A percentile compares a stretch with the other conserved stretches of the same genome.
Conservation (phyloP, 1,284 basidiomycete genomes). For the Malassezia pachydermatis region DNA sequence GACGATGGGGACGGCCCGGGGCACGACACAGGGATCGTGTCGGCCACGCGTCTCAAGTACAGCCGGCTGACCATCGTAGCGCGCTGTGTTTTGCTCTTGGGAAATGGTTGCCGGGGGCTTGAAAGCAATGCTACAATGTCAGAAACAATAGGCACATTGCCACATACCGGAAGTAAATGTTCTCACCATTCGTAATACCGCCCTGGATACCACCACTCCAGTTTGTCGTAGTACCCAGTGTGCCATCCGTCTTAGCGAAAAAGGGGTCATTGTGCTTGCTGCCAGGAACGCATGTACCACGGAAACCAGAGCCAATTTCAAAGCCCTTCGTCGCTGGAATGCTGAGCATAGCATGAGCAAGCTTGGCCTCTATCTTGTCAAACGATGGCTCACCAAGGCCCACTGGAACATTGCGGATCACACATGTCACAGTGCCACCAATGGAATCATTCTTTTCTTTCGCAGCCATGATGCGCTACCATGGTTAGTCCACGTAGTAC, state of each 20-base stretch:
- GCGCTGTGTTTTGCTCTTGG: constrained; percentile 76
- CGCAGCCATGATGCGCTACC: constrained; percentile 81
- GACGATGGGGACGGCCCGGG: constrained; percentile 88
- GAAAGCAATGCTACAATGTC: constrained; percentile 67
- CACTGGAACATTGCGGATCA: constrained; percentile 76
- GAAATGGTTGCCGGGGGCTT: constrained; percentile 98
- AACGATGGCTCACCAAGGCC: constrained; percentile 96
- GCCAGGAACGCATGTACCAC: constrained; percentile 87
- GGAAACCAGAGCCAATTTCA: constrained; percentile 94
- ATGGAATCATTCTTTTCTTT: constrained; percentile 87
- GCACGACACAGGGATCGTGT: constrained; percentile 96
- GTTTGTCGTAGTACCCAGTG: constrained; percentile 75
- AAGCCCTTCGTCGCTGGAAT: constrained; percentile 98
- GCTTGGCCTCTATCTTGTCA: constrained; percentile 93
- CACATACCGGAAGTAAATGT: constrained; percentile 84
- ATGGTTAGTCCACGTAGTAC: constrained; percentile 45
- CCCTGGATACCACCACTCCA: constrained; percentile 97
- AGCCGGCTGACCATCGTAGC: constrained; percentile 82
- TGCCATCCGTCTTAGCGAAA: constrained; percentile 59
- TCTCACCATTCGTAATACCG: constrained; percentile 93
- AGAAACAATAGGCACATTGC: background rate
- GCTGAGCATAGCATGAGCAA: constrained; percentile 95
- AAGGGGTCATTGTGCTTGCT: constrained; percentile 89
- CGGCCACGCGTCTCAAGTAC: constrained; percentile 79
- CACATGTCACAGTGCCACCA: constrained; percentile 91